phyloP scores from a whole-genome alignment of 805 yeast genomes.

The Ogataea methanolica region DNA sequence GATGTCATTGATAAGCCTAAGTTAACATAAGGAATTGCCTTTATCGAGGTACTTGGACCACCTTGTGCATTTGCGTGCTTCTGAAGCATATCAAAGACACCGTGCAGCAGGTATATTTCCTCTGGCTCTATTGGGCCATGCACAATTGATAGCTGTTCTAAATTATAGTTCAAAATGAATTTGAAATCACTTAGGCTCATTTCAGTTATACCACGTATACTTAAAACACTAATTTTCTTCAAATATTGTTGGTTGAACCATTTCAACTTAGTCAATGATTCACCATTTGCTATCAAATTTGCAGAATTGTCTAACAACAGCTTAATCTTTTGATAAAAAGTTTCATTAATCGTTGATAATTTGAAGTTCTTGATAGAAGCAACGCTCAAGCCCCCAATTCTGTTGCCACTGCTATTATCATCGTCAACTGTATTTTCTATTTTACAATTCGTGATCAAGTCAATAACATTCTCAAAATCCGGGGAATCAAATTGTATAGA shows the following conservation, averaged over 20 bases:
- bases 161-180: not conserved
- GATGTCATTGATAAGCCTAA: not conserved
- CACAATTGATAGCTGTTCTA: not conserved
- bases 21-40: not conserved
- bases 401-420: no score
- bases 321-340: not conserved
- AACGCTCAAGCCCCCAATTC: not conserved
- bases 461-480: no score
- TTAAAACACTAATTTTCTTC: not conserved
- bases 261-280: slow-evolving; percentile 1
- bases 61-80: not conserved
- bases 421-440: no score
- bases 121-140: no score
- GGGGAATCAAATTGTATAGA: no score
- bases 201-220: not conserved
- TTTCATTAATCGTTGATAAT: not conserved
- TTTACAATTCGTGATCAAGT: no score
- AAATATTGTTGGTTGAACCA: slow-evolving; percentile 1
- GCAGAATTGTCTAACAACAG: not conserved
- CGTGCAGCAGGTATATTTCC: not conserved
- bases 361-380: not conserved
- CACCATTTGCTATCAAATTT: not conserved
- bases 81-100: not conserved
- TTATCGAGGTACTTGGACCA: not conserved
- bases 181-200: not conserved